Base-by-base conservation (phyloP, 176 grass and related monocot species). In the Oryza glaberrima region DNA sequence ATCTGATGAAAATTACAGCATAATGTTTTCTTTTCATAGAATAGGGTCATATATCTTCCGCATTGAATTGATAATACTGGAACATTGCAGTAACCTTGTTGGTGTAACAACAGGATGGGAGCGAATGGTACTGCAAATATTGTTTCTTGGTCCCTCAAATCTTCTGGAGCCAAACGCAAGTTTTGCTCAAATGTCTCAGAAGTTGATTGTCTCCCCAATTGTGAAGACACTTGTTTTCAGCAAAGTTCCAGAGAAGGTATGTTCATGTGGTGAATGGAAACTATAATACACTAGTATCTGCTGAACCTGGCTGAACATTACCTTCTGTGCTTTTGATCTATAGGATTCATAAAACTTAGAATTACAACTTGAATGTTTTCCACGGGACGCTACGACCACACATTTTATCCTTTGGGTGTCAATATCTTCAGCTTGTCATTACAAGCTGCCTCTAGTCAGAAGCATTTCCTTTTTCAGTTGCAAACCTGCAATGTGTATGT, bases 181-280 rank as follows among this genome's bases (percentile, higher is more conserved):
- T 69, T 98, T 98, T 85, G 91, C 91, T 65, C 96, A 95, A 69
- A 95, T 98, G 96, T 98, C 93, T 0, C 93, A 92, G 65, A 98
- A 98, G 51, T 46, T 95, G 78, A 95, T 95, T 16, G 96, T 98
- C 32, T 98, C 96, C n/a, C 96, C 96, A 16, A 98, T 95, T 75
- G 93, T 98, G 6, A 98, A 98, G 79, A 98, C 93, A 41, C 89
- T 98, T 2, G 93, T 95, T 66, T 98, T 98, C 83, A 95, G 89
- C 83, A 98, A 98, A 92, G 96, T 95, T 25, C 96, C 96, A 65
- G 96, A 98, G 69, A 98, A 98, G 91, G 96, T 95, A 86, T 67
- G 79, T 74, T 19, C 4, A 54, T 79, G 32, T 73, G 23, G 23
- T 7, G 26, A 46, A 52, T 73, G 28, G 13, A 54, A 60, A 54